Conservation (phyloP, 2,329 filamentous ascomycete genomes). For the Juglanconis juglandina region DNA sequence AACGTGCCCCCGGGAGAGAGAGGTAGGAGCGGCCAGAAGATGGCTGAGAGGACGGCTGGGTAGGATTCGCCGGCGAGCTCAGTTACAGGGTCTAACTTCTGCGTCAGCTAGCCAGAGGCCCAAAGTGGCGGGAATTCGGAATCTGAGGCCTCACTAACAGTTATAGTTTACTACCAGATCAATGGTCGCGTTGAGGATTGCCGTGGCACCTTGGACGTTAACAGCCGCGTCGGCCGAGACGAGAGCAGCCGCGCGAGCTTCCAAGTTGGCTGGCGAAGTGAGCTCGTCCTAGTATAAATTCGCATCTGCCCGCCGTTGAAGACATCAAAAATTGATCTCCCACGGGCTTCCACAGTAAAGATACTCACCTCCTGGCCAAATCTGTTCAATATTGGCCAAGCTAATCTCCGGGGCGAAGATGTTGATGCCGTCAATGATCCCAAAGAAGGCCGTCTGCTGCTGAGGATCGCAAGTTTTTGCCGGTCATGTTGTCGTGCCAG, state of each 20-base stretch:
- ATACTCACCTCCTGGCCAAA: conserved; percentile 13
- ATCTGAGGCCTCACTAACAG: background rate
- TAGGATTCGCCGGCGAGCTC: conserved; percentile 19
- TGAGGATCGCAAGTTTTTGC: conserved; percentile 20
- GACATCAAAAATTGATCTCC: background rate
- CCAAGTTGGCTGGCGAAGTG: background rate
- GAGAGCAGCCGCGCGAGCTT: conserved; percentile 19
- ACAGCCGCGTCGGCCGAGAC: conserved; percentile 22
- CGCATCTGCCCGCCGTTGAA: background rate
- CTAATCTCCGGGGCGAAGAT: conserved; percentile 24
- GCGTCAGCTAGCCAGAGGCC: background rate
- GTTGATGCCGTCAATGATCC: conserved; percentile 19
- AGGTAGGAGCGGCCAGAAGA: conserved; percentile 24
- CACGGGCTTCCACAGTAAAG: no score
- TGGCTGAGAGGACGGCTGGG: conserved; percentile 16
- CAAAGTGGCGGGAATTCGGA: accelerated
- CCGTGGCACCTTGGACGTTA: conserved; percentile 19
- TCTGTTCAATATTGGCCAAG: conserved; percentile 21
- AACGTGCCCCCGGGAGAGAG: conserved; percentile 23
- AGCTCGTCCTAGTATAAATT: background rate
- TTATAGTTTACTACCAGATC: conserved; percentile 17
- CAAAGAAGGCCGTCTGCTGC: conserved; percentile 22
- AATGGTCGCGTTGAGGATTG: conserved; percentile 22
- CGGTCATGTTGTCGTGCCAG: conserved; percentile 20
- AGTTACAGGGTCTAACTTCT: conserved; percentile 18